Conservation (phyloP, 148 eudicot species). For the Amaranthus palmeri region DNA sequence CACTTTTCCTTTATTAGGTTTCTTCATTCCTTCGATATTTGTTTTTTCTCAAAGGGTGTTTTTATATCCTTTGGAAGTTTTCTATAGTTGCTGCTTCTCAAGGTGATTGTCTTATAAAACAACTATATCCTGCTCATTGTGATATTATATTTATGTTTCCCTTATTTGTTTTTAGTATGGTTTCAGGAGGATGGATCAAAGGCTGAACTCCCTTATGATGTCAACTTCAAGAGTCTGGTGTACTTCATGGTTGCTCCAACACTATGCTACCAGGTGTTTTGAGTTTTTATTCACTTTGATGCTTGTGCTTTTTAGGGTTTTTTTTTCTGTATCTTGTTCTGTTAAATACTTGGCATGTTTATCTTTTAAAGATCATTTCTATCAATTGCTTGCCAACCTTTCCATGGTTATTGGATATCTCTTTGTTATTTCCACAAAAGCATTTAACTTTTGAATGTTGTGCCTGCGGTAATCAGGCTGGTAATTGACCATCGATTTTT, state of each 20-base stretch:
- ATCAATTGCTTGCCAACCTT: not conserved
- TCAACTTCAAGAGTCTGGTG: conserved; percentile 60
- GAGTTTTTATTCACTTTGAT: not conserved
- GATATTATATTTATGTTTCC: conserved; percentile 12
- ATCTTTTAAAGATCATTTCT: not conserved
- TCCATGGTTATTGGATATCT: not conserved
- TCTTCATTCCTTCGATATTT: not conserved
- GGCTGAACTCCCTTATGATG: conserved; percentile 47
- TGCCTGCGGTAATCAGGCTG: not conserved
- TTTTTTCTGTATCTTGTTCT: not conserved
- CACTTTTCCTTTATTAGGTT: not conserved
- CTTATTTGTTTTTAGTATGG: conserved; percentile 28
- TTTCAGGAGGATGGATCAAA: conserved; percentile 49
- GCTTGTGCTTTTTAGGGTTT: conserved; percentile 1
- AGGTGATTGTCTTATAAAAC: not conserved
- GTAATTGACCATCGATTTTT: not conserved
- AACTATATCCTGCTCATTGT: not conserved
- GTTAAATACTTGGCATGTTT: not conserved
- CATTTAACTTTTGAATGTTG: not conserved
- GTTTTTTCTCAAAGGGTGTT: not conserved
- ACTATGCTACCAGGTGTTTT: conserved; percentile 83
- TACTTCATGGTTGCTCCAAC: conserved; percentile 99
- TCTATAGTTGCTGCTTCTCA: not conserved
- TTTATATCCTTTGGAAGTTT: not conserved
- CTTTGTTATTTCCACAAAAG: not conserved